Percentiles rank a stretch among this genome's conserved stretches.
Evolutionary conservation across 2,329 filamentous ascomycete genomes (phyloP).

Genomic region (Ceratocystis papillata): DNA sequence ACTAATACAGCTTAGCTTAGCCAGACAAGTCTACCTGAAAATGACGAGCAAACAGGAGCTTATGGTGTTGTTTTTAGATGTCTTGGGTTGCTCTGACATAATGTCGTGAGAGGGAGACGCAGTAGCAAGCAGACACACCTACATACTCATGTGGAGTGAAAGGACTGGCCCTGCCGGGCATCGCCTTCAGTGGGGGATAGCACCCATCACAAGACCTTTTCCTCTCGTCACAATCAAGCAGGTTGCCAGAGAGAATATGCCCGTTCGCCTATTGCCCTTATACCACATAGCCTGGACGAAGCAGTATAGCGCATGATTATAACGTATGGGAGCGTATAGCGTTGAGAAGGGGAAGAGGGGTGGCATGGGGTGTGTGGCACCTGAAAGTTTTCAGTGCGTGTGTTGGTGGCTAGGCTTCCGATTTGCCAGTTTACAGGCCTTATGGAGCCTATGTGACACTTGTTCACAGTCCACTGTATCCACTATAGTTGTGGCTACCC

Average conservation of each 20-base stretch:
- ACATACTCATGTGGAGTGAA: too few species aligned
- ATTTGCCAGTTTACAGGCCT: slow-evolving; percentile 1
- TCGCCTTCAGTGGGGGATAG: too few species aligned
- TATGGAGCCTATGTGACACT: background rate
- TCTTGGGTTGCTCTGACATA: background rate
- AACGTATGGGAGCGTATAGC: background rate
- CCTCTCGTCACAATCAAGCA: background rate
- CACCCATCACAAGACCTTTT: too few species aligned
- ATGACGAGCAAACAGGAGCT: background rate
- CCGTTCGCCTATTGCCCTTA: background rate
- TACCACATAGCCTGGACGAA: background rate
- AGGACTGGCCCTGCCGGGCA: too few species aligned
- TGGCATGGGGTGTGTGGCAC: background rate
- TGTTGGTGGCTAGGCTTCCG: background rate
- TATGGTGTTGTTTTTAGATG: background rate
- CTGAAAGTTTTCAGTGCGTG: slow-evolving; percentile 11
- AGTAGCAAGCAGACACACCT: too few species aligned
- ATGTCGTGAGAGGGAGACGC: background rate
- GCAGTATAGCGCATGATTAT: background rate
- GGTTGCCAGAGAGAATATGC: background rate
- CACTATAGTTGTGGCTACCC: background rate
- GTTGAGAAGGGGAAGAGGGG: background rate
- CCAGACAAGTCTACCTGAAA: background rate
- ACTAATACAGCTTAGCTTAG: background rate
- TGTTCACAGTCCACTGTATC: background rate